Conservation (phyloP, 2,329 filamentous ascomycete species). For the Grosmannia clavigera region DNA sequence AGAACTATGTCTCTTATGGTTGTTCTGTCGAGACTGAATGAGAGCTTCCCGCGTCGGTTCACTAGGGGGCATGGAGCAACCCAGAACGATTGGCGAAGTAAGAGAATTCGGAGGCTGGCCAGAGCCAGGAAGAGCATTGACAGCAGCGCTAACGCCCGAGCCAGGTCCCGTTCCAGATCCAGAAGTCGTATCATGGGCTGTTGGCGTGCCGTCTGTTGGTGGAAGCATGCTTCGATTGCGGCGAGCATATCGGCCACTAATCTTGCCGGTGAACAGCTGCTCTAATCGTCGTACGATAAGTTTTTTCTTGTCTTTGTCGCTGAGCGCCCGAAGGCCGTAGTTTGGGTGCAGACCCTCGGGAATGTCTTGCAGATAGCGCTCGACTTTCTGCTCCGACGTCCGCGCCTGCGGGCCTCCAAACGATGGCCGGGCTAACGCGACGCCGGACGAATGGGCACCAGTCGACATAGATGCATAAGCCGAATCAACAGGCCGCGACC, state of each 20-base stretch:
- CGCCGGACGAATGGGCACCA: conserved; percentile 31
- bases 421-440: conserved; percentile 25
- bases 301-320: conserved; percentile 64
- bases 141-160: background rate
- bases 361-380: conserved; percentile 60
- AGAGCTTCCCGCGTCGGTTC: conserved; percentile 30
- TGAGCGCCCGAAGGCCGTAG: conserved; percentile 38
- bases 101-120: background rate
- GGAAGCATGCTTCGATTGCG: conserved; percentile 13
- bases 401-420: conserved; percentile 22
- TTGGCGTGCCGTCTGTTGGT: background rate
- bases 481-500: conserved; percentile 44
- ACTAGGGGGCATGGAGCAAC: background rate
- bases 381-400: conserved; percentile 47
- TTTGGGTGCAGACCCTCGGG: conserved; percentile 55
- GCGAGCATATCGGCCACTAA: conserved; percentile 26
- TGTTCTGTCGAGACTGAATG: conserved; percentile 25
- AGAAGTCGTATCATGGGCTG: conserved; percentile 1
- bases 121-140: background rate
- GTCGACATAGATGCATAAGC: conserved; percentile 58
- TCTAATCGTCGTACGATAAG: conserved; percentile 65
- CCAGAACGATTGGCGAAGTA: background rate
- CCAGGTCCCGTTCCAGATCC: background rate
- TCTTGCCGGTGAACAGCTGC: conserved; percentile 69
- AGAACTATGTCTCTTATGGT: conserved; percentile 27